Evolutionary conservation across 495 filamentous ascomycete genomes (phyloP), one percentile per base, ranked within the genome.

Genomic region (Podospora australis): DNA sequence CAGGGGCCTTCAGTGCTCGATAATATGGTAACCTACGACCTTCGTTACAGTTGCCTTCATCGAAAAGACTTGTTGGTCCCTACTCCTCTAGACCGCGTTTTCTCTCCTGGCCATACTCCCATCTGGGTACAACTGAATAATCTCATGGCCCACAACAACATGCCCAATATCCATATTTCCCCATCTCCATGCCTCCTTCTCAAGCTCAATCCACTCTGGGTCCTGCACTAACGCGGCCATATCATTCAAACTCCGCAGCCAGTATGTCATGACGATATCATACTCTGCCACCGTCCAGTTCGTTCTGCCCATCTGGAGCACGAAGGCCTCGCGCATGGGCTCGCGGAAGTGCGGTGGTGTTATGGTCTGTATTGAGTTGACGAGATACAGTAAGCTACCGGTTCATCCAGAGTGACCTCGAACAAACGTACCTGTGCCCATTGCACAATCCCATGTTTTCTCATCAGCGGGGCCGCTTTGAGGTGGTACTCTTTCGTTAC

Each of bases 281-380:
- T 50, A 50, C 16, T 50, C 47, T 9, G 47, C 38, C 2, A 50
- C 47, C 25, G 47, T 50, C 47, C 47, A 50, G 16, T 50, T 17
- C 4, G 39, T 22, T 8, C 47, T 26, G 10, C 23, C n/a, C 47
- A 50, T 26, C 6, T 29, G 16, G 23, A 50, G 47, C n/a, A n/a
- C n/a, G n/a, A n/a, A n/a, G 13, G 36, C 22, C 11, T 28, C 23
- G 2, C 47, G 47, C 38, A 50, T 43, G 11, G 39, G 39, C 5
- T 24, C 24, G 5, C 47, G 47, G 23, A 43, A 34, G 16, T 50
- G 47, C 8, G 47, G 47, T 19, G 47, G 47, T 14, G 21, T 32
- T 3, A 43, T 16, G 3, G 47, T 50, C 47, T 50, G 6, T 34
- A 14, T 14, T 29, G 6, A 6, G 5, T 10, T 23, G 7, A 39